A percentile compares a stretch with the other conserved stretches of the same genome.
Conservation (phyloP, 495 filamentous ascomycete species). For the Cladorrhinum samala region DNA sequence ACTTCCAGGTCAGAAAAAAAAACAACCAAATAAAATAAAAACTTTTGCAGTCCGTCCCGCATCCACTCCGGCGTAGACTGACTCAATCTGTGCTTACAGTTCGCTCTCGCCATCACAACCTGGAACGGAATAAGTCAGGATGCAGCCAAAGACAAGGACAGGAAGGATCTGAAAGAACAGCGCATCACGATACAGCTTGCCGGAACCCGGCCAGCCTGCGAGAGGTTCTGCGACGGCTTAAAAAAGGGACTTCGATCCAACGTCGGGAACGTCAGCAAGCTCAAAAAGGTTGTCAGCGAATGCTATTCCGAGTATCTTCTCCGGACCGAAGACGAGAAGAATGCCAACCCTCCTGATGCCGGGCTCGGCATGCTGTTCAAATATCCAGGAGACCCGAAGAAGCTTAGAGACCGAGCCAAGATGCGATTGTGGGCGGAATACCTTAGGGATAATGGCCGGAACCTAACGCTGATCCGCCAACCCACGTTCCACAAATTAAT, state of each 20-base stretch:
- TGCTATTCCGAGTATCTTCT: conserved; percentile 95
- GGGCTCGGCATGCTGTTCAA: conserved; percentile 88
- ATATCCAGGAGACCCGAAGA: conserved; percentile 94
- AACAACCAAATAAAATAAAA: too few species aligned
- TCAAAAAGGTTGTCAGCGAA: conserved; percentile 68
- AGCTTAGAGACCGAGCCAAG: conserved; percentile 90
- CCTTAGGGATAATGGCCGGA: conserved; percentile 90
- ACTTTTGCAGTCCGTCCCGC: not conserved
- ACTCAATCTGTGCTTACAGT: conserved; percentile 38
- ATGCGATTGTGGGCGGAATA: conserved; percentile 98
- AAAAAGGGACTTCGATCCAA: conserved; percentile 81
- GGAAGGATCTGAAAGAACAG: conserved; percentile 56
- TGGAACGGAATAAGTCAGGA: conserved; percentile 75
- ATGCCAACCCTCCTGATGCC: conserved; percentile 69
- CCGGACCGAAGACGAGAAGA: conserved; percentile 51
- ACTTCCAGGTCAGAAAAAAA: conserved; percentile 50
- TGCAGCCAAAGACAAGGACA: conserved; percentile 39
- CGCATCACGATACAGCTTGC: conserved; percentile 85
- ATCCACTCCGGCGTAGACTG: not conserved
- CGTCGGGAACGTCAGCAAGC: conserved; percentile 76
- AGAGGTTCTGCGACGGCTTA: conserved; percentile 91
- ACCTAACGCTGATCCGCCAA: conserved; percentile 84
- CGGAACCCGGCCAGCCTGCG: conserved; percentile 80
- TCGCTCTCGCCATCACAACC: conserved; percentile 87
- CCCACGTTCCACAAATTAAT: conserved; percentile 97